Evolutionary conservation across 2,329 filamentous ascomycete species (phyloP), one percentile per base, ranked within the genome.

Genomic region (Podosphaera fusca): DNA sequence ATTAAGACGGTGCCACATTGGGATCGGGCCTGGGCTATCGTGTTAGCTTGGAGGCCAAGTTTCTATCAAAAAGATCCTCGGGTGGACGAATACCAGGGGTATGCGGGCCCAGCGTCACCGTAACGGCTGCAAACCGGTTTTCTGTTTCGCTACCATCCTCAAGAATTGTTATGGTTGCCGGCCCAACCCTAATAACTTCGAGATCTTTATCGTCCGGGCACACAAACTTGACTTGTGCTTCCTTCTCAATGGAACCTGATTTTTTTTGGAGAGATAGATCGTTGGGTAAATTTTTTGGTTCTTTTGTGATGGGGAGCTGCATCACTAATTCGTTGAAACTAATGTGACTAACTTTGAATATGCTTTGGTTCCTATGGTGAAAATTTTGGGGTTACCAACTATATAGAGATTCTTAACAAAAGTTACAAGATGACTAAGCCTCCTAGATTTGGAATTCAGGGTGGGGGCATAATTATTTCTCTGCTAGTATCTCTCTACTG

Each of bases 1-100:
- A 66, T 80, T 74, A 75, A 77, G 77, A 61, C 77, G 72, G 62
- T 78, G 74, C 72, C 72, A 78, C 36, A 64, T 76, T 73, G 1
- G 72, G 68, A 49, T 72, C 72, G 1, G 75, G 73, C 1, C 74
- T 74, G 0, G 7, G 3, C 38, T 12, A 10, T 4, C 38, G 10
- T 12, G 5, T 42, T 42, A 42, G 38, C 38, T 14, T 8, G n/a
- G 38, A 42, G n/a, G 38, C 10, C 5, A 38, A 38, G 35, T 6
- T 38, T 21, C 21, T 8, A 56, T 34, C n/a, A 4, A 56, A n/a
- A 38, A 8, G n/a, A 56, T 35, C 55, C 21, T 31, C 30, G 47
- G 40, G 47, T 47, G 40, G 5, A 56, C 31, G 14, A 36, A 10
- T 34, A 55, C 53, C 53, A 21, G 53, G 53, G 14, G 38, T 50